A percentile compares a stretch with the other conserved stretches of the same genome.
Evolutionary conservation across 495 filamentous ascomycete species (phyloP).

Genomic region (Pseudevernia furfuracea): DNA sequence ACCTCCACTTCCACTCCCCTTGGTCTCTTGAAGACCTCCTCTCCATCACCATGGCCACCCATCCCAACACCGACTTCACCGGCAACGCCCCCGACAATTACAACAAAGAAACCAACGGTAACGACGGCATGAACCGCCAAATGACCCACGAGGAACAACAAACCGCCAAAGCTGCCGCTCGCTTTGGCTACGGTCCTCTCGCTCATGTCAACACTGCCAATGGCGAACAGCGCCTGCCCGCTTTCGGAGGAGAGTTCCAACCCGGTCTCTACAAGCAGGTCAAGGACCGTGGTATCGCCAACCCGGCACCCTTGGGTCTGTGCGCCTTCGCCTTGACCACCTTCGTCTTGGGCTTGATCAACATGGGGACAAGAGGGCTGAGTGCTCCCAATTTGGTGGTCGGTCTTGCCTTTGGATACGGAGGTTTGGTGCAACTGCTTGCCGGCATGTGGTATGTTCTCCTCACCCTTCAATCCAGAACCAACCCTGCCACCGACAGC

Average conservation of each 20-base stretch:
- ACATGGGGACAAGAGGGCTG: slow-evolving; percentile 59
- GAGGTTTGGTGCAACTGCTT: slow-evolving; percentile 83
- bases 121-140: slow-evolving; percentile 18
- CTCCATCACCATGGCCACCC: slow-evolving; percentile 16
- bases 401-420: slow-evolving; percentile 66
- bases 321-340: slow-evolving; percentile 92
- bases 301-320: slow-evolving; percentile 79
- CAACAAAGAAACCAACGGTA: slow-evolving; percentile 19
- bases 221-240: slow-evolving; percentile 56
- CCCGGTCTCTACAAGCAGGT: slow-evolving; percentile 79
- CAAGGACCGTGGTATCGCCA: slow-evolving; percentile 73
- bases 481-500: neutral
- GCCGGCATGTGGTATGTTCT: slow-evolving; percentile 93
- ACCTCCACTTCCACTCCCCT: neutral
- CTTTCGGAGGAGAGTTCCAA: slow-evolving; percentile 95
- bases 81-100: slow-evolving; percentile 12
- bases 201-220: slow-evolving; percentile 58
- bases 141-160: slow-evolving; percentile 44
- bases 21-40: slow-evolving; percentile 6
- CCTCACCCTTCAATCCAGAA: neutral
- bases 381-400: slow-evolving; percentile 59
- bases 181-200: slow-evolving; percentile 58
- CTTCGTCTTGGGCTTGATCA: slow-evolving; percentile 83
- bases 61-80: slow-evolving; percentile 21
- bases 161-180: slow-evolving; percentile 40